These are phyloP conservation scores for Protomyces macrosporus DNA, from an alignment of 1,139 yeast genomes.

Conservation along the genomic window DNA sequence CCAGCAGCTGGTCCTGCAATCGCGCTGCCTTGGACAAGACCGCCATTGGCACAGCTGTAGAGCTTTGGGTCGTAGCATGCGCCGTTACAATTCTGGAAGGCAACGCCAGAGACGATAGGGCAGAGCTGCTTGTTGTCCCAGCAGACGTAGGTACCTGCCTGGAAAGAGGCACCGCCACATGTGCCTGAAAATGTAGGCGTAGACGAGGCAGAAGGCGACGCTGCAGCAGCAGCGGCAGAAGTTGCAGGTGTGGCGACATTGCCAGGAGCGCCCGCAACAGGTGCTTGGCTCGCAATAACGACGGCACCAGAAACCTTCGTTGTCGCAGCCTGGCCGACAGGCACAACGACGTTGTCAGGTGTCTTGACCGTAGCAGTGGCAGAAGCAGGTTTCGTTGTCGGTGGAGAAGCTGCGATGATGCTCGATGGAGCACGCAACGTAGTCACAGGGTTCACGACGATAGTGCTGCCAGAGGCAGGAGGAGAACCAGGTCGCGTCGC, in stretches of 20 bases:
- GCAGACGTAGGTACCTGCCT: not conserved
- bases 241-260: not conserved
- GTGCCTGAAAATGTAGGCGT: constrained; percentile 1
- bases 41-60: not conserved
- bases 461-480: too few relatives aligned
- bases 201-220: not conserved
- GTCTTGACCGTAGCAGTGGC: too few relatives aligned
- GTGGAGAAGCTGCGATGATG: too few relatives aligned
- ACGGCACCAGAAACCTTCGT: too few relatives aligned
- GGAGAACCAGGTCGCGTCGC: too few relatives aligned
- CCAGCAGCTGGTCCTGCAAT: not conserved
- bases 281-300: too few relatives aligned
- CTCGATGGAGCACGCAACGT: too few relatives aligned
- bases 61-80: constrained; percentile 7
- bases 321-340: too few relatives aligned
- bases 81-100: constrained; percentile 2
- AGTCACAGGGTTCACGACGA: too few relatives aligned
- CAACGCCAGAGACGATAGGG: not conserved
- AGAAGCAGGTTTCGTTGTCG: too few relatives aligned
- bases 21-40: not conserved
- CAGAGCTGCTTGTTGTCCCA: constrained; percentile 2
- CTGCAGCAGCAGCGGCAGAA: not conserved
- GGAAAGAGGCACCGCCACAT: constrained; percentile 2
- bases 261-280: too few relatives aligned
- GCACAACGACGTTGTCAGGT: too few relatives aligned